These are phyloP conservation scores for Juglanconis oblonga DNA, from an alignment of 2,329 filamentous ascomycete species.

Conservation along the genomic window DNA sequence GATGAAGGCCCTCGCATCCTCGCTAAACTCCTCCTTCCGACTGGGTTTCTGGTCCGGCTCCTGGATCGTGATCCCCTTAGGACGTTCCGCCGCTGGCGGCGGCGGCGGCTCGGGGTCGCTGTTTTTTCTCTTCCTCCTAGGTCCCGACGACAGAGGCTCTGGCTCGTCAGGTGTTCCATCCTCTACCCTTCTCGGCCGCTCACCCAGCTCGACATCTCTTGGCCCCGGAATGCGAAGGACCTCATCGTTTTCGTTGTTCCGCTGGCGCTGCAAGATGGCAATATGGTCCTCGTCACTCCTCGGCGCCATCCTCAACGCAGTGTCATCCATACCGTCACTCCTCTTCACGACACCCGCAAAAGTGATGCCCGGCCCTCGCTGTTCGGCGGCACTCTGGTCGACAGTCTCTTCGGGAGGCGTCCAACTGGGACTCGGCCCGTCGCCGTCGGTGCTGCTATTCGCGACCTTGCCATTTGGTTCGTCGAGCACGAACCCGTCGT, in stretches of 20 bases:
- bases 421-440: constrained; percentile 3
- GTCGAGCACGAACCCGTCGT: constrained; percentile 55
- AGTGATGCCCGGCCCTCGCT: constrained; percentile 51
- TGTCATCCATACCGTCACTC: constrained; percentile 53
- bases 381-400: constrained; percentile 20
- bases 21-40: constrained; percentile 40
- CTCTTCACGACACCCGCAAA: constrained; percentile 66
- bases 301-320: constrained; percentile 44
- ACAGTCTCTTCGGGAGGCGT: constrained; percentile 7
- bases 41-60: constrained; percentile 51
- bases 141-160: constrained; percentile 22
- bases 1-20: constrained; percentile 39
- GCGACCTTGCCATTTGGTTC: constrained; percentile 30
- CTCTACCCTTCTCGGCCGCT: constrained; percentile 59
- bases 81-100: constrained; percentile 11
- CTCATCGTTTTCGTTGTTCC: constrained; percentile 67
- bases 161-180: constrained; percentile 30
- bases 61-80: constrained; percentile 57
- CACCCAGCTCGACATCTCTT: constrained; percentile 81
- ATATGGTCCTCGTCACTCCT: constrained; percentile 75
- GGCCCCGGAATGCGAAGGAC: constrained; percentile 88
- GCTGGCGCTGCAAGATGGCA: constrained; percentile 80
- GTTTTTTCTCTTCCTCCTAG: background rate
- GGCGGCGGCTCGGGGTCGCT: constrained; percentile 23
- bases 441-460: constrained; percentile 16